These are phyloP conservation scores for Aspergillus aculeatinus DNA, from an alignment of 2,329 filamentous ascomycete species.

Conservation along the genomic window DNA sequence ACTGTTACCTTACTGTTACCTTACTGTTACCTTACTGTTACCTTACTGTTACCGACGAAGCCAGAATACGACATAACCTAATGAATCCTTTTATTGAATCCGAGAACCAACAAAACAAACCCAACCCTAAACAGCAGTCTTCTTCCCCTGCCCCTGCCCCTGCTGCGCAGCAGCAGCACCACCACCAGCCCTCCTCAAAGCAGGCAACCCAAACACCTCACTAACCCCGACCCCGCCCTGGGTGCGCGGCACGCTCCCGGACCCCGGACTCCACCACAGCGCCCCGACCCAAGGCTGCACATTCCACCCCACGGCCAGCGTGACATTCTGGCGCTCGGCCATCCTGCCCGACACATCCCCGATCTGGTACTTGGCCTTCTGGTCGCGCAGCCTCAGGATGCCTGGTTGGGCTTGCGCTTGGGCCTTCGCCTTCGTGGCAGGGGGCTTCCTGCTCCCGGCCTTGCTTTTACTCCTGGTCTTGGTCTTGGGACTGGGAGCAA, in stretches of 20 bases:
- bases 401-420: conserved; percentile 47
- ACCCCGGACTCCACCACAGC: conserved; percentile 72
- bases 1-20: too few relatives aligned
- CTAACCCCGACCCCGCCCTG: conserved; percentile 52
- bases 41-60: too few relatives aligned
- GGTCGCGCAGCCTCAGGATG: conserved; percentile 73
- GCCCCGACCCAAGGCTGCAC: conserved; percentile 95
- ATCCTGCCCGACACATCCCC: conserved; percentile 82
- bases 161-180: conserved; percentile 7
- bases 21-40: too few relatives aligned
- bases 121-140: background rate
- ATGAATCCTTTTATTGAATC: too few relatives aligned
- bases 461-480: conserved; percentile 21
- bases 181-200: conserved; percentile 49
- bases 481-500: conserved; percentile 28
- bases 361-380: conserved; percentile 95
- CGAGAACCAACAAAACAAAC: background rate
- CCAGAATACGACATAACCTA: too few relatives aligned
- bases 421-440: conserved; percentile 7
- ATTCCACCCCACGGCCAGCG: conserved; percentile 85
- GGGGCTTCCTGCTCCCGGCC: conserved; percentile 7
- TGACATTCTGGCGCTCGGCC: conserved; percentile 70
- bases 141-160: conserved; percentile 2
- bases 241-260: conserved; percentile 52
- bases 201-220: conserved; percentile 56